Percentiles rank a stretch among this genome's conserved stretches.
Conservation (phyloP, 1,284 basidiomycete genomes). For the Mycena sp. region DNA sequence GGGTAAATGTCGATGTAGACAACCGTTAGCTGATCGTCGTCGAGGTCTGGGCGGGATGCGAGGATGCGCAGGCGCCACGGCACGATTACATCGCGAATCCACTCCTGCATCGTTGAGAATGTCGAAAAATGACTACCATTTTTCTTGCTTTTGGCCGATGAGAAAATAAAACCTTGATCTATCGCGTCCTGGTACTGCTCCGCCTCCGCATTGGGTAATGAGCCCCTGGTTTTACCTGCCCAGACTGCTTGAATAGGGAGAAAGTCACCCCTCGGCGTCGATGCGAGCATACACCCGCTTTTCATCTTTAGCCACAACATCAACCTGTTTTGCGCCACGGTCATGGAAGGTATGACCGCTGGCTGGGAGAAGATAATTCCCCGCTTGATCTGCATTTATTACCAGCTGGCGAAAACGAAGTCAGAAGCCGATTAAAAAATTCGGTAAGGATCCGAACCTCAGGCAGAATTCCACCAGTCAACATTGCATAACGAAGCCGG, state of each 20-base stretch:
- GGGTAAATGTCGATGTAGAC: too few species aligned
- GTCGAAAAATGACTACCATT: slow-evolving; percentile 31
- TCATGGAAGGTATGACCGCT: slow-evolving; percentile 34
- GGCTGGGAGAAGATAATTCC: slow-evolving; percentile 32
- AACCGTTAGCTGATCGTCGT: slow-evolving; percentile 30
- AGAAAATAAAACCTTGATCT: slow-evolving; percentile 32
- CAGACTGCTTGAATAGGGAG: slow-evolving; percentile 12
- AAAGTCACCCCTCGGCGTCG: not conserved
- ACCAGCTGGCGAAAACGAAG: slow-evolving; percentile 21
- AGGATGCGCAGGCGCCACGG: slow-evolving; percentile 9
- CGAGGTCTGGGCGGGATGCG: not conserved
- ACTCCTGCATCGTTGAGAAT: slow-evolving; percentile 20
- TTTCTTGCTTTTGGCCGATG: slow-evolving; percentile 30
- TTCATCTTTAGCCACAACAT: slow-evolving; percentile 40
- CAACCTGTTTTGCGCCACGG: slow-evolving; percentile 37
- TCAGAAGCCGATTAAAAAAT: too few species aligned
- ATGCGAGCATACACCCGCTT: slow-evolving; percentile 37
- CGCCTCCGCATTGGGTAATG: slow-evolving; percentile 28
- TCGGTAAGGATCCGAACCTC: not conserved
- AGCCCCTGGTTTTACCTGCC: slow-evolving; percentile 20
- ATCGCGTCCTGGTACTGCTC: slow-evolving; percentile 29
- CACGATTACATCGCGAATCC: not conserved
- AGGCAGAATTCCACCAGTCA: slow-evolving; percentile 31
- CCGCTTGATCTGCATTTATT: slow-evolving; percentile 37
- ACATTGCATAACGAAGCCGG: slow-evolving; percentile 30